Evolutionary conservation across 73 alveolate genomes (phyloP).

Genomic region (Tetrahymena thermophila): DNA sequence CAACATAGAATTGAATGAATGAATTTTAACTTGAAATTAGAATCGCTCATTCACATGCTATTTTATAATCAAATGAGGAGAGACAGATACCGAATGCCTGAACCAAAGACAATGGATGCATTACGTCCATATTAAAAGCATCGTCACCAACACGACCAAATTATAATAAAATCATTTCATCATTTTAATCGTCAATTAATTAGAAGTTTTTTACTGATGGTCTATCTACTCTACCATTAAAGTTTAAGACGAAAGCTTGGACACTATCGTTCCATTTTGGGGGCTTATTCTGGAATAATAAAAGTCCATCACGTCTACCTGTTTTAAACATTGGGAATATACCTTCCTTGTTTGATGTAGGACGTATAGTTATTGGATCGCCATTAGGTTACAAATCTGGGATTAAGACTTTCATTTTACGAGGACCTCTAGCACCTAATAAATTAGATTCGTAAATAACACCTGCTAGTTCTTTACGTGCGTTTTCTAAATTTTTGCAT

Average conservation of each 20-base stretch:
- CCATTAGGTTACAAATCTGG: conserved; percentile 57
- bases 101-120: conserved; percentile 68
- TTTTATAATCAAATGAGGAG: conserved; percentile 71
- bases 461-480: conserved; percentile 59
- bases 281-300: conserved; percentile 65
- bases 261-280: conserved; percentile 88
- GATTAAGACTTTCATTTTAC: conserved; percentile 73
- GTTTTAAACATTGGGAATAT: conserved; percentile 52
- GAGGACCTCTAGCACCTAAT: conserved; percentile 85
- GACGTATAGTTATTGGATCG: conserved; percentile 37
- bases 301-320: conserved; percentile 42
- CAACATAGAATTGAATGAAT: not conserved
- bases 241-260: conserved; percentile 80
- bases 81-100: conserved; percentile 77
- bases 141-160: conserved; percentile 85
- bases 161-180: conserved; percentile 61
- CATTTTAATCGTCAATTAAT: conserved; percentile 68
- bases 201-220: conserved; percentile 82
- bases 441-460: conserved; percentile 76
- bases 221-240: conserved; percentile 84
- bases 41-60: conserved; percentile 71
- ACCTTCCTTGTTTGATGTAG: conserved; percentile 49
- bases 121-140: conserved; percentile 71
- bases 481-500: conserved; percentile 48
- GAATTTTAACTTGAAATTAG: not conserved